Conservation (phyloP, 225 moss, liverwort and hornwort genomes). For the Pseudisothecium myosuroides region DNA sequence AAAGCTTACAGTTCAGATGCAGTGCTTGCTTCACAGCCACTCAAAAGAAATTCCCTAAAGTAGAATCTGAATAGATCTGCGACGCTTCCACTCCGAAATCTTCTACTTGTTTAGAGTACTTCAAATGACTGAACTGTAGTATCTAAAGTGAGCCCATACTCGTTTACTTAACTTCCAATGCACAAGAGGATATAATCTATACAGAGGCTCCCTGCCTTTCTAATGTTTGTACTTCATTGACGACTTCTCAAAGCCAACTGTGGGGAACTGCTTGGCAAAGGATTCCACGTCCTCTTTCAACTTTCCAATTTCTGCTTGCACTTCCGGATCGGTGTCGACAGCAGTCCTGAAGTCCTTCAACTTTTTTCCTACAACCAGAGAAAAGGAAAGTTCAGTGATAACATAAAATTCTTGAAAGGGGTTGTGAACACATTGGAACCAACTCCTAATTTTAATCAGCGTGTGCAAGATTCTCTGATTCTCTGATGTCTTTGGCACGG, state of each 20-base stretch:
- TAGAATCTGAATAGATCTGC: neutral
- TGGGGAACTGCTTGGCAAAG: constrained; percentile 84
- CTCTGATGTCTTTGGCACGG: neutral
- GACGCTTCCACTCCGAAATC: neutral
- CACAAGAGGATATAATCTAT: neutral
- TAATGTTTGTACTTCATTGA: constrained; percentile 74
- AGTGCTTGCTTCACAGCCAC: neutral
- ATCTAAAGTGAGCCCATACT: neutral
- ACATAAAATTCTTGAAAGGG: neutral
- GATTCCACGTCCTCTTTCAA: constrained; percentile 60
- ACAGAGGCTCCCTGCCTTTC: neutral
- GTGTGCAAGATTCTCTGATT: neutral
- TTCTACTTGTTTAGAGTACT: neutral
- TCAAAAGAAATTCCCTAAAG: neutral
- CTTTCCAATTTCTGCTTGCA: constrained; percentile 50
- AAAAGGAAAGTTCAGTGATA: neutral
- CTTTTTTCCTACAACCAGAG: constrained; percentile 44
- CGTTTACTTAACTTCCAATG: neutral
- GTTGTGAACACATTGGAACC: neutral
- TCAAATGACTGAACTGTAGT: neutral
- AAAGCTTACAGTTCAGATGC: neutral
- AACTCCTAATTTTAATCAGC: neutral
- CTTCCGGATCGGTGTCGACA: constrained; percentile 48
- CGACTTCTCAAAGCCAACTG: constrained; percentile 80
- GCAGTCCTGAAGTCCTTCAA: constrained; percentile 82